phyloP scores from a whole-genome alignment of 1,284 basidiomycete species.

The Sporisorium iseilematis-ciliati region DNA sequence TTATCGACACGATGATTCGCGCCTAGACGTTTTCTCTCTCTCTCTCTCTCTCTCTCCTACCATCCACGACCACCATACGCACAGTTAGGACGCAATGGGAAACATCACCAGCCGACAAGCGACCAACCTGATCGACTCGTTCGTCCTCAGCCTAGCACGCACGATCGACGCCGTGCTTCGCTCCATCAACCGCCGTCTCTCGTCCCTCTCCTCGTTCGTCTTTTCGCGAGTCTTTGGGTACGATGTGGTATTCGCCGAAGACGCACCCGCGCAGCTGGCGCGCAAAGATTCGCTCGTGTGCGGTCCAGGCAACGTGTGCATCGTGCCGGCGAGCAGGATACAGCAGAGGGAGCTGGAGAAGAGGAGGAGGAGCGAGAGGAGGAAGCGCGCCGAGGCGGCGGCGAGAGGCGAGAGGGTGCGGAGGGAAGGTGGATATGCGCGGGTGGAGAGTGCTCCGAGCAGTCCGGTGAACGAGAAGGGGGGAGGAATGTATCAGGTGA shows the following conservation, averaged over 20 bases:
- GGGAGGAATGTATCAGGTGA: too few species aligned
- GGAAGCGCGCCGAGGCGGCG: constrained; percentile 40
- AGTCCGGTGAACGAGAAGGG: constrained; percentile 11
- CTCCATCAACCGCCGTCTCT: constrained; percentile 33
- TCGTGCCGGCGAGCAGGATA: constrained; percentile 24
- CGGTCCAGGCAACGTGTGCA: constrained; percentile 38
- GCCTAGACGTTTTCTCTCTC: not conserved
- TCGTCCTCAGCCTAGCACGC: constrained; percentile 27
- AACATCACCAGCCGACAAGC: constrained; percentile 22
- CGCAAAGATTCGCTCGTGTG: constrained; percentile 17
- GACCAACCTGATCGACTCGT: constrained; percentile 25
- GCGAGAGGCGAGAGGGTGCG: constrained; percentile 22
- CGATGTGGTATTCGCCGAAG: constrained; percentile 31
- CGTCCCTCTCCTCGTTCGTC: constrained; percentile 19
- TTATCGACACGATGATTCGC: not conserved
- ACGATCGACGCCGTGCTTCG: constrained; percentile 31
- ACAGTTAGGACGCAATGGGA: constrained; percentile 19
- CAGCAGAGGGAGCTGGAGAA: constrained; percentile 28
- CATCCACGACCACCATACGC: not conserved
- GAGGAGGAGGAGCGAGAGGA: constrained; percentile 33
- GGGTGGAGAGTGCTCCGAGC: constrained; percentile 6
- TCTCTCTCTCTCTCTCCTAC: too few species aligned
- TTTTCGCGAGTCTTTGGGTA: constrained; percentile 39
- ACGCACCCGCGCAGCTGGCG: not conserved
- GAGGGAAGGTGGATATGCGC: constrained; percentile 8